Percentiles rank a stretch among this genome's conserved stretches.
Conservation (phyloP, 306 rosid genomes). For the Abrus pulchellus region DNA sequence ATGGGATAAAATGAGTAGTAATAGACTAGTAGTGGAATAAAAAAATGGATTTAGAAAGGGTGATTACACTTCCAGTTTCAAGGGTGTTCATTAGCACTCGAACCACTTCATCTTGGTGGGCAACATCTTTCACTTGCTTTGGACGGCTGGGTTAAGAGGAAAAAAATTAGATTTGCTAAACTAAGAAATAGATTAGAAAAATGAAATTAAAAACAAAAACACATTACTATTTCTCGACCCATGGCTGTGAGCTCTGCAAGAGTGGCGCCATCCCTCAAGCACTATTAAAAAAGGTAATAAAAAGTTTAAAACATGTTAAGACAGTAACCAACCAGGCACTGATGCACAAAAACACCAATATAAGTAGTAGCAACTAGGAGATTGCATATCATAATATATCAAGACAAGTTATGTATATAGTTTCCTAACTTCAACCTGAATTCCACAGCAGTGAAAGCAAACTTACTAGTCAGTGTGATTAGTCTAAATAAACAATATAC, state of each 20-base stretch:
- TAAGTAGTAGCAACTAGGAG: neutral
- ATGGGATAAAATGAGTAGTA: neutral
- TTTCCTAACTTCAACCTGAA: no score
- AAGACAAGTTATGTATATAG: neutral
- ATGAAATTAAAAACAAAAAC: neutral
- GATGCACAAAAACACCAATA: neutral
- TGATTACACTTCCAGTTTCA: constrained; percentile 78
- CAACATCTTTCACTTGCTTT: constrained; percentile 89
- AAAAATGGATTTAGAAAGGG: neutral
- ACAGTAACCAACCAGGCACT: neutral
- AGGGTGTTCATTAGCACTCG: constrained; percentile 93
- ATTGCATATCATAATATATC: neutral
- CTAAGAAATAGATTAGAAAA: neutral
- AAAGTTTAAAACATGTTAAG: neutral
- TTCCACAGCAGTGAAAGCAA: no score
- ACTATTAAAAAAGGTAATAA: neutral
- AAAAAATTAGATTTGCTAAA: neutral
- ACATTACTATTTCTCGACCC: constrained; percentile 93
- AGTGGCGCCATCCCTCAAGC: constrained; percentile 71
- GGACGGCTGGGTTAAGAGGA: constrained; percentile 69
- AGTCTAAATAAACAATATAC: neutral
- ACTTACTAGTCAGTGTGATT: neutral
- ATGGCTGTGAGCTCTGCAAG: constrained; percentile 82
- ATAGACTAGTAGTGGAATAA: neutral
- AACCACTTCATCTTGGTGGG: constrained; percentile 96